These are phyloP conservation scores for Nannochloropsis salina DNA, from an alignment of 108 stramenopile species.

Conservation along the genomic window DNA sequence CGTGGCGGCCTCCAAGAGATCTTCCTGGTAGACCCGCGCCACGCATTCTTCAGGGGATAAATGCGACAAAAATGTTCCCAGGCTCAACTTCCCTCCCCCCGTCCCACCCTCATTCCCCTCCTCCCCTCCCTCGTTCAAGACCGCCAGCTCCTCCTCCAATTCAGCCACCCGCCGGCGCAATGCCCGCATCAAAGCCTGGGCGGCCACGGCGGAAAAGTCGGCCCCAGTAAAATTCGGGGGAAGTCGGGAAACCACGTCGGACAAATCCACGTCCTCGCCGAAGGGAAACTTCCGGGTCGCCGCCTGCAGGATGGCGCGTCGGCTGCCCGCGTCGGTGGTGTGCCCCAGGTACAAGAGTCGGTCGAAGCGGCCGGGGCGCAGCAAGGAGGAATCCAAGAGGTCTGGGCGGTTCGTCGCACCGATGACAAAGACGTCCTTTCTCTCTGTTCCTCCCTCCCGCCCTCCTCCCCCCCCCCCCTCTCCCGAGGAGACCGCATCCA, in stretches of 20 bases:
- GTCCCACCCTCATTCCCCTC: conserved; percentile 22
- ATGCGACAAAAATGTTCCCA: conserved; percentile 30
- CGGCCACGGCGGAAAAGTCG: conserved; percentile 81
- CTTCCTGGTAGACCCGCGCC: conserved; percentile 31
- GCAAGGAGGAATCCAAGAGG: conserved; percentile 46
- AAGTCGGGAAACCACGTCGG: conserved; percentile 61
- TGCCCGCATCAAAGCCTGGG: conserved; percentile 68
- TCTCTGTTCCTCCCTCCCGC: neutral
- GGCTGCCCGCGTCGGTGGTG: conserved; percentile 62
- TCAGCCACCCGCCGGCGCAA: conserved; percentile 64
- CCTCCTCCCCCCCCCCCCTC: neutral
- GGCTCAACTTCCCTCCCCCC: conserved; percentile 21
- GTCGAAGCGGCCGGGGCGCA: conserved; percentile 55
- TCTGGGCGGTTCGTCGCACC: conserved; percentile 53
- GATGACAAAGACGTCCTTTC: conserved; percentile 44
- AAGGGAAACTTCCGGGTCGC: conserved; percentile 76
- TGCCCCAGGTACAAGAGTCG: conserved; percentile 69
- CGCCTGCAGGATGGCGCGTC: conserved; percentile 67
- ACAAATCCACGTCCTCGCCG: conserved; percentile 58
- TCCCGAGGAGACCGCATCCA: conserved; percentile 58
- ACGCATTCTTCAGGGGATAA: conserved; percentile 29
- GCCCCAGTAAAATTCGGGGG: conserved; percentile 79
- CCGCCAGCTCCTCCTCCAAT: conserved; percentile 66
- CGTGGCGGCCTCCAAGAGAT: conserved; percentile 24
- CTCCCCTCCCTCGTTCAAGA: conserved; percentile 57